phyloP scores from a whole-genome alignment of 164 flowering plant genomes.

The Annona cherimola region DNA sequence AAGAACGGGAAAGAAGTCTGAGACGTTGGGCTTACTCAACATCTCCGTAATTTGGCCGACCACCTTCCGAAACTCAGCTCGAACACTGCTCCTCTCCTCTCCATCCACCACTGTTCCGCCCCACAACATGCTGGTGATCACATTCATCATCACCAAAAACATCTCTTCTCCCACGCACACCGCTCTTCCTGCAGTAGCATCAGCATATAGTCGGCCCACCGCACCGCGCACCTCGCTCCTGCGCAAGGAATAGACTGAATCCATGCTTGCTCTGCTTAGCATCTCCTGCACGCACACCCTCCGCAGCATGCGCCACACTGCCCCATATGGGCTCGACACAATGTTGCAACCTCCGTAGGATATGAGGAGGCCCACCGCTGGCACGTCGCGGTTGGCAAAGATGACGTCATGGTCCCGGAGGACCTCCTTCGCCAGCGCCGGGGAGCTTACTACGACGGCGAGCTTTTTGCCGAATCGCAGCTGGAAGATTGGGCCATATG shows the following conservation, averaged over 20 bases:
- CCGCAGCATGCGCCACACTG: conserved; percentile 9
- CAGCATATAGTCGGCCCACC: not conserved
- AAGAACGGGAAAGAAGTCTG: conserved; percentile 24
- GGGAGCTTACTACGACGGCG: conserved; percentile 4
- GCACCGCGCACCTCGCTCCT: conserved; percentile 2
- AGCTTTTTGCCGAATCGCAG: conserved; percentile 2
- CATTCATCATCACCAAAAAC: conserved; percentile 5
- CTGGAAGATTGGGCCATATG: conserved; percentile 8
- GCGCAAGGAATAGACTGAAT: conserved; percentile 1
- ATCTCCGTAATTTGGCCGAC: conserved; percentile 2
- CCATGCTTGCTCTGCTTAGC: conserved; percentile 8
- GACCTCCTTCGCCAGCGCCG: conserved; percentile 7
- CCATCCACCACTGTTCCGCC: conserved; percentile 10
- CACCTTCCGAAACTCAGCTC: conserved; percentile 10
- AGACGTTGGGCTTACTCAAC: conserved; percentile 19
- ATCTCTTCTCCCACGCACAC: conserved; percentile 11
- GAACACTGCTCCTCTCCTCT: conserved; percentile 2
- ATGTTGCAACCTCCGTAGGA: conserved; percentile 7
- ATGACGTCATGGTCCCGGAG: conserved; percentile 6
- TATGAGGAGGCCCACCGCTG: not conserved
- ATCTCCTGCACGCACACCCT: conserved; percentile 12
- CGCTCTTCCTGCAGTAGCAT: conserved; percentile 6
- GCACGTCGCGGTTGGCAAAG: conserved; percentile 17
- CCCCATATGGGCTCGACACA: conserved; percentile 6
- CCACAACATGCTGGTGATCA: conserved; percentile 15